These are phyloP conservation scores for Blepharisma japonicum DNA, from an alignment of 73 alveolate species.

Conservation along the genomic window DNA sequence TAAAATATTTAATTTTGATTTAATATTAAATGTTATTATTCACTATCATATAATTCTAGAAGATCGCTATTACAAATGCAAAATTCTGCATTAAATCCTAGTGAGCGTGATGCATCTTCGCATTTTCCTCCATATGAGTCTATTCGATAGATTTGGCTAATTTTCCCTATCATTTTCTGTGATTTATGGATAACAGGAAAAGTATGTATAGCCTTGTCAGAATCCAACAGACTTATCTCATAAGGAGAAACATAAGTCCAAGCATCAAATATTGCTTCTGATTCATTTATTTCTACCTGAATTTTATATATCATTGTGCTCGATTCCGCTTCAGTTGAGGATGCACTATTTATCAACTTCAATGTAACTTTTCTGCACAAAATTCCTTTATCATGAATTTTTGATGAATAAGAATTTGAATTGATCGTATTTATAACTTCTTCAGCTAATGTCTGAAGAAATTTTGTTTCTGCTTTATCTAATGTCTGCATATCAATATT, in stretches of 20 bases:
- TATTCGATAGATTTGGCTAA: not conserved
- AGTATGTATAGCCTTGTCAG: too few species aligned
- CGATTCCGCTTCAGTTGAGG: too few species aligned
- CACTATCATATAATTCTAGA: too few species aligned
- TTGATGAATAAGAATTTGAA: not conserved
- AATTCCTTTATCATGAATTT: too few species aligned
- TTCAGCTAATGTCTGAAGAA: not conserved
- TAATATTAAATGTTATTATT: too few species aligned
- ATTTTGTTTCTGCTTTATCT: not conserved
- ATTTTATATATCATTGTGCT: too few species aligned
- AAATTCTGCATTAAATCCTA: not conserved
- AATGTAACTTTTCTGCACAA: too few species aligned
- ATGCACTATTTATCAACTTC: too few species aligned
- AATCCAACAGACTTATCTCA: not conserved
- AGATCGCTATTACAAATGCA: constrained; percentile 4
- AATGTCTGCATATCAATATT: not conserved
- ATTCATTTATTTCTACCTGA: too few species aligned
- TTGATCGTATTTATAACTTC: not conserved
- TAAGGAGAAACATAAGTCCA: not conserved
- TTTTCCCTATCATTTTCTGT: not conserved
- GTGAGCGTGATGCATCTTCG: not conserved
- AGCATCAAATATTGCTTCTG: not conserved
- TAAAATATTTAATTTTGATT: too few species aligned
- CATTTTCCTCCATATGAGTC: constrained; percentile 26
- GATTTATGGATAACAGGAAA: not conserved